Evolutionary conservation across 106 monocot species (phyloP), one percentile per base, ranked within the genome.

Genomic region (Phalaenopsis equestris): DNA sequence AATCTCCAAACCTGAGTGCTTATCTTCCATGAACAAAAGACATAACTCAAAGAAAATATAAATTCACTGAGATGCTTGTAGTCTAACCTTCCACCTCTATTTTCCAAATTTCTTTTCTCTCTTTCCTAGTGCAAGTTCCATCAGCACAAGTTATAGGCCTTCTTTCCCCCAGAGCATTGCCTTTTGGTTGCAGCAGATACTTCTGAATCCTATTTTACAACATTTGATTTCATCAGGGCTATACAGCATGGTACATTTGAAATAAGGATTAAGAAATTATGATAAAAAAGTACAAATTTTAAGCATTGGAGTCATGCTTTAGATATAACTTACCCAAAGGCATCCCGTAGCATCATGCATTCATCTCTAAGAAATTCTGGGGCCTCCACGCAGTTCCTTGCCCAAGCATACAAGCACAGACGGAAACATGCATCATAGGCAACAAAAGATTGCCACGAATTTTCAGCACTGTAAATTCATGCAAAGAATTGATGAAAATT

Each of bases 391-490:
- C 94, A 93, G 47, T 90, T 87, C 68, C 89, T 94, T 77, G 87
- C 85, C 92, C 92, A 94, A 72, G 94, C 92, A 92, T 94, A 93
- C 17, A 99, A 85, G 80, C 98, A 94, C 30, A 99, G 67, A 1
- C 98, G 89, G 39, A 94, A 94, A 72, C 98, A 99, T 80, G 98
- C 94, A 83, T 99, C 98, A 87, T 94, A 99, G 56, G 94, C 98
- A 57, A 99, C 75, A 83, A 94, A 94, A 19, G 89, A 88, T 86
- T 99, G 94, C 98, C 98, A 99, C 41, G 94, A 92, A 82, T 49
- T 93, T 56, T 99, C 92, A 73, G 81, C 88, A 88, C 98, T 99
- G 83, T 19, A 45, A 82, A n/a, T 74, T 74, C 19, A 74, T 72
- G 72, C 64, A 64, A 23, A 72, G 11, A 42, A 46, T 2, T 21